Evolutionary conservation across 2,329 filamentous ascomycete genomes (phyloP).

Genomic region (Tolypocladium nubicola): DNA sequence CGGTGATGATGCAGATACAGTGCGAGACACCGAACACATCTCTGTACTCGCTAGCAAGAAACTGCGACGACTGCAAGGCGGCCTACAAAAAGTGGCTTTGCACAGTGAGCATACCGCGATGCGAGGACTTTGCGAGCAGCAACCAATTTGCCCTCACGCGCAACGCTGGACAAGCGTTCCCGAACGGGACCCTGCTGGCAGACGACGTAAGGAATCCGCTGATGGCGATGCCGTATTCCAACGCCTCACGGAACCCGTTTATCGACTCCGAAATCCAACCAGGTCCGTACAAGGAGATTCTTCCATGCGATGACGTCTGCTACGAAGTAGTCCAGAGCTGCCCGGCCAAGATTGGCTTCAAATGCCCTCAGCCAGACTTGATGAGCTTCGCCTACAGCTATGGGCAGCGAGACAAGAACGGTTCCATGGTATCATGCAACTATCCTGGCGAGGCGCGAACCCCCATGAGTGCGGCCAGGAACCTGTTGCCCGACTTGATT

Average conservation of each 20-base stretch:
- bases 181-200: constrained; percentile 51
- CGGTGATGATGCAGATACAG: constrained; percentile 71
- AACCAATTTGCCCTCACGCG: constrained; percentile 40
- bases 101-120: constrained; percentile 83
- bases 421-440: constrained; percentile 22
- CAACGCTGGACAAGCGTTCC: constrained; percentile 60
- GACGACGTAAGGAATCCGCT: constrained; percentile 17
- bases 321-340: constrained; percentile 79
- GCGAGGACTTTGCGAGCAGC: constrained; percentile 64
- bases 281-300: constrained; percentile 86
- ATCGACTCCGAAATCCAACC: constrained; percentile 67
- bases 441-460: constrained; percentile 26
- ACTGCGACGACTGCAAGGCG: constrained; percentile 61
- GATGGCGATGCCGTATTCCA: constrained; percentile 13
- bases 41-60: constrained; percentile 70
- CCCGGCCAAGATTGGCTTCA: constrained; percentile 64
- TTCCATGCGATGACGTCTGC: constrained; percentile 83
- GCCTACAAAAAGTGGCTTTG: constrained; percentile 96
- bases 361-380: constrained; percentile 48
- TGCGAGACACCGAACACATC: constrained; percentile 68
- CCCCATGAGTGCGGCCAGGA: constrained; percentile 9
- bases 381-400: constrained; percentile 25
- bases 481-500: constrained; percentile 8
- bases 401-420: constrained; percentile 14
- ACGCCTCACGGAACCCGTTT: constrained; percentile 53